Evolutionary conservation across 306 rosid species (phyloP).

Genomic region (Vachellia pachyceras): DNA sequence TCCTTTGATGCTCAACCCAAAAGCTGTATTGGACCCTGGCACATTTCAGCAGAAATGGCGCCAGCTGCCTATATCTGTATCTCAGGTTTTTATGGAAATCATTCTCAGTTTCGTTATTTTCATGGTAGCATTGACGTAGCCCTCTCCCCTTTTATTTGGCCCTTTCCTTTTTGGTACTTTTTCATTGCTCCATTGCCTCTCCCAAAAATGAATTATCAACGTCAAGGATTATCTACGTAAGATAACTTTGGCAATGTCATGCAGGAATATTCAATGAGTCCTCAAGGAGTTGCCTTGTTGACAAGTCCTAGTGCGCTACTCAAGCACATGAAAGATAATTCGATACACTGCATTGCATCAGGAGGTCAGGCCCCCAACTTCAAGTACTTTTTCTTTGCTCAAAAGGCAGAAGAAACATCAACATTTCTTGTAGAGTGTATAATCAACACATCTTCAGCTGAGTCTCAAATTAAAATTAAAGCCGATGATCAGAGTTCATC

Average conservation of each 20-base stretch:
- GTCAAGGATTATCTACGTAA: background rate
- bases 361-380: slow-evolving; percentile 93
- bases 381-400: slow-evolving; percentile 98
- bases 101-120: slow-evolving; percentile 30
- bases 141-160: background rate
- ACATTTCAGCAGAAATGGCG: slow-evolving; percentile 99
- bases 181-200: slow-evolving; percentile 1
- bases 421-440: slow-evolving; percentile 87
- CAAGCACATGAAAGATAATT: slow-evolving; percentile 86
- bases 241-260: slow-evolving; percentile 3
- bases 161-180: background rate
- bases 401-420: slow-evolving; percentile 77
- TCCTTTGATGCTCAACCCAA: slow-evolving; percentile 77
- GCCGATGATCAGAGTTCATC: slow-evolving; percentile 85
- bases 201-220: background rate
- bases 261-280: slow-evolving; percentile 77
- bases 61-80: slow-evolving; percentile 80
- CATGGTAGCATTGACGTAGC: slow-evolving; percentile 15
- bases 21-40: slow-evolving; percentile 85
- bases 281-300: slow-evolving; percentile 75
- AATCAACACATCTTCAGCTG: slow-evolving; percentile 85
- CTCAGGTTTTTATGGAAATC: slow-evolving; percentile 68
- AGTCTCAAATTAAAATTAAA: slow-evolving; percentile 85
- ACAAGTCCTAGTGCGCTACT: slow-evolving; percentile 70
- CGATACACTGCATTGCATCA: slow-evolving; percentile 91